Conservation (phyloP, 2,329 filamentous ascomycete species). For the Teratosphaeria pseudoeucalypti region DNA sequence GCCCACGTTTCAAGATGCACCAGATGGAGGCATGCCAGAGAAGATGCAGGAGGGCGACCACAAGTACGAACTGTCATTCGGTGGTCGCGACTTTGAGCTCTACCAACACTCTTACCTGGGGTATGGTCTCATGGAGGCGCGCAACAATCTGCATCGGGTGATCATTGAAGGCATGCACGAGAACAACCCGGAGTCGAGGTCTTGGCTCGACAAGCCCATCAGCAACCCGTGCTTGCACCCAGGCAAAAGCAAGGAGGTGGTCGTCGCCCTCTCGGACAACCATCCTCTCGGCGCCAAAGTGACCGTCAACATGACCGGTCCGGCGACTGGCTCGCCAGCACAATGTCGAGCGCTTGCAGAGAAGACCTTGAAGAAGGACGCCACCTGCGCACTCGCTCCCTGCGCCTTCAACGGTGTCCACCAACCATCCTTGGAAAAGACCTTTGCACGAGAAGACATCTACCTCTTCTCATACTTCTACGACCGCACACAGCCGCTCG, state of each 20-base stretch:
- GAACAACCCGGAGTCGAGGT: slow-evolving; percentile 43
- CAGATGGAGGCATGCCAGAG: slow-evolving; percentile 70
- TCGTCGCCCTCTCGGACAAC: slow-evolving; percentile 56
- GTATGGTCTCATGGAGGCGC: slow-evolving; percentile 91
- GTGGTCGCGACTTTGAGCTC: slow-evolving; percentile 78
- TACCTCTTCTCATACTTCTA: slow-evolving; percentile 98
- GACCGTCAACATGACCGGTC: slow-evolving; percentile 80
- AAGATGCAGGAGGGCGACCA: slow-evolving; percentile 83
- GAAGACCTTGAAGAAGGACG: slow-evolving; percentile 81
- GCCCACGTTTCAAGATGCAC: slow-evolving; percentile 71
- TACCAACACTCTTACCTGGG: slow-evolving; percentile 98
- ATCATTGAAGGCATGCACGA: slow-evolving; percentile 63
- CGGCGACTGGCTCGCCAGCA: slow-evolving; percentile 60
- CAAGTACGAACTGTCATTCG: slow-evolving; percentile 87
- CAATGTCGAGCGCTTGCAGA: slow-evolving; percentile 88
- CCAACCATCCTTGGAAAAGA: slow-evolving; percentile 85
- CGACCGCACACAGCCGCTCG: slow-evolving; percentile 84
- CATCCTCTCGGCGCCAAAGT: slow-evolving; percentile 56
- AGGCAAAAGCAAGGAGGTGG: slow-evolving; percentile 63
- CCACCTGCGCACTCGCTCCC: slow-evolving; percentile 69
- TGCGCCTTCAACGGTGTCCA: slow-evolving; percentile 98
- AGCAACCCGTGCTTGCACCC: slow-evolving; percentile 79
- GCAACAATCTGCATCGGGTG: slow-evolving; percentile 69
- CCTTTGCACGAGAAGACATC: slow-evolving; percentile 80
- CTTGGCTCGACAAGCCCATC: slow-evolving; percentile 63